Conservation (phyloP, 805 yeast genomes). For the Ogataea paraovalis region DNA sequence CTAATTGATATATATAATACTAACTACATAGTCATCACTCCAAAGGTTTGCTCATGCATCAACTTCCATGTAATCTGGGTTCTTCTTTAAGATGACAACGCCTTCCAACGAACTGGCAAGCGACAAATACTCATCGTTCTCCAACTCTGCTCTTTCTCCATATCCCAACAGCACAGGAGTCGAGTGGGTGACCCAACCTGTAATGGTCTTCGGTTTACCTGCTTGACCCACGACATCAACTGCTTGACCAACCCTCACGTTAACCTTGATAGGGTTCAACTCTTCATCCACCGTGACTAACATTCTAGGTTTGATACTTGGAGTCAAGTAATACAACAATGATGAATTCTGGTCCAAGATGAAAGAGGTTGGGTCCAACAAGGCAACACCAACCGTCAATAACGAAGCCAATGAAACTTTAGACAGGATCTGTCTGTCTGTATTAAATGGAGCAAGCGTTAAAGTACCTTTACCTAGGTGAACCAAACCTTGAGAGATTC, state of each 20-base stretch:
- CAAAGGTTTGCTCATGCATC: too few species aligned
- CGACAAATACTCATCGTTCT: constrained; percentile 87
- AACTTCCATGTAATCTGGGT: constrained; percentile 70
- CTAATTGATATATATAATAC: background rate
- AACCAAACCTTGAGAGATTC: constrained; percentile 91
- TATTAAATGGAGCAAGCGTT: constrained; percentile 83
- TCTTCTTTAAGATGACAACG: constrained; percentile 85
- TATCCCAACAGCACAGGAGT: constrained; percentile 92
- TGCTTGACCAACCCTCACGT: constrained; percentile 97
- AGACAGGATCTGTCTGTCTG: constrained; percentile 81
- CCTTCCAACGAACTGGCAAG: constrained; percentile 85
- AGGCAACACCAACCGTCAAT: constrained; percentile 75
- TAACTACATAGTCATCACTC: background rate
- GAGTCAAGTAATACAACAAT: constrained; percentile 77
- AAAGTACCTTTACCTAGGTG: constrained; percentile 96
- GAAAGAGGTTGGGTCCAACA: constrained; percentile 81
- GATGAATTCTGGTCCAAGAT: constrained; percentile 73
- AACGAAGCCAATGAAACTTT: constrained; percentile 88
- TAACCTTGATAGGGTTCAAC: constrained; percentile 87
- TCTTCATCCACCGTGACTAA: constrained; percentile 89
- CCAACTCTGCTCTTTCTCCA: constrained; percentile 97
- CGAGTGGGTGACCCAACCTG: constrained; percentile 99
- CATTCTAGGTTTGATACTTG: constrained; percentile 90
- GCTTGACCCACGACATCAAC: constrained; percentile 99
- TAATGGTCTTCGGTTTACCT: constrained; percentile 96